Evolutionary conservation across 805 yeast genomes (phyloP), one percentile per base, ranked within the genome.

Genomic region (Saturnispora galanensis): DNA sequence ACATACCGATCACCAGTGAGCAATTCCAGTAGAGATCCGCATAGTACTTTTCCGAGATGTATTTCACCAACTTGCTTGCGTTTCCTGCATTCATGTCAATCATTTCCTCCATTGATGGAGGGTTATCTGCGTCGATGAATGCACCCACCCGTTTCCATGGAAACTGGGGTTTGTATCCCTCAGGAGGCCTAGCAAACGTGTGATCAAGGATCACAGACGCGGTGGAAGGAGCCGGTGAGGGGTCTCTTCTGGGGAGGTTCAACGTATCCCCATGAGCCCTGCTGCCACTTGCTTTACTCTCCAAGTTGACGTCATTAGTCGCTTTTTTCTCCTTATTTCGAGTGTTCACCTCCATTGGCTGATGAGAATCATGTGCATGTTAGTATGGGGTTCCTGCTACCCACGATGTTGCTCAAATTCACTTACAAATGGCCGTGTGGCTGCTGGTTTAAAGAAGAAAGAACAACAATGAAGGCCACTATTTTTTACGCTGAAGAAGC

Each of bases 1-100:
- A 83, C 10, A 85, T 78, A 9, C 88, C 87, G 26, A 81, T 56
- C 48, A 81, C 69, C 28, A 80, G 54, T 0, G 78, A 71, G 28
- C 79, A 70, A 65, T 84, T 84, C 74, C 78, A 77, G 61, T 79
- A 83, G 69, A 80, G 71, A 60, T 84, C 95, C 11, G 81, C 76
- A 52, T 72, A 78, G 55, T 81, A 81, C 45, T 74, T 81, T 60
- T 84, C 93, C 41, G 71, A 57, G 34, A 84, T 76, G 51, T 80
- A 84, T 13, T 73, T 67, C 56, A 77, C 78, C 35, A 82, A 62
- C 3, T 64, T 58, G 29, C 65, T 63, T 28, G 50, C 48, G 6
- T 55, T 42, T 3, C 49, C 17, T n/a, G 51, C 52, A 41, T 49
- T 44, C 21, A 55, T 42, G 5, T 47, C 39, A 15, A 49, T 52